Evolutionary conservation across 176 grass and related monocot species (phyloP).

Genomic region (Lolium multiflorum): DNA sequence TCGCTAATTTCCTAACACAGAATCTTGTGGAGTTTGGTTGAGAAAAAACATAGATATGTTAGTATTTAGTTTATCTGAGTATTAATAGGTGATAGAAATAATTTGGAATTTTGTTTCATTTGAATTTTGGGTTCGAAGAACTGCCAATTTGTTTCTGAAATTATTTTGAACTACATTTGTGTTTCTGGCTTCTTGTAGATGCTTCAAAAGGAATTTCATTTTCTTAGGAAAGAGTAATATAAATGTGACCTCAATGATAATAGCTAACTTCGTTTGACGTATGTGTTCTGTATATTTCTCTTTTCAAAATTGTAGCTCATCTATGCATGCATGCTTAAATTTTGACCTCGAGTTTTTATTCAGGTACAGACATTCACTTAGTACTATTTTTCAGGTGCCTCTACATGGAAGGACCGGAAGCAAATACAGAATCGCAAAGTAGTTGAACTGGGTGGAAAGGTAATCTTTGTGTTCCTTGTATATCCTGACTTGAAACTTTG

Average conservation of each 20-base stretch:
- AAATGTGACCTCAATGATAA: neutral
- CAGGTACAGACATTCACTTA: neutral
- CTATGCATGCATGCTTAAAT: neutral
- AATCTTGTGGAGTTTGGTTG: neutral
- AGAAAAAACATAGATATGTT: neutral
- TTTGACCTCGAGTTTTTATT: neutral
- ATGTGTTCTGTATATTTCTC: neutral
- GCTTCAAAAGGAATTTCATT: neutral
- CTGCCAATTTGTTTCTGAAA: neutral
- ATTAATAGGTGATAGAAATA: neutral
- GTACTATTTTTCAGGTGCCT: conserved; percentile 57
- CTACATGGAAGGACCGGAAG: conserved; percentile 86
- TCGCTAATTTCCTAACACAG: neutral
- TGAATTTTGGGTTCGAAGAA: neutral
- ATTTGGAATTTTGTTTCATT: neutral
- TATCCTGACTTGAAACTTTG: conserved; percentile 23
- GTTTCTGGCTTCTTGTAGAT: neutral
- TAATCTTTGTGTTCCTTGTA: conserved; percentile 23
- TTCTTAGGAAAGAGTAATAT: neutral
- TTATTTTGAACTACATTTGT: neutral
- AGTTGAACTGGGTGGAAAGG: conserved; percentile 86
- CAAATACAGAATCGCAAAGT: conserved; percentile 82
- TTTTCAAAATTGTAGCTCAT: too few species aligned
- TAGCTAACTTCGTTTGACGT: neutral
- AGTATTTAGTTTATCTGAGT: neutral